Evolutionary conservation across 1,139 yeast genomes (phyloP), one percentile per base, ranked within the genome.

Genomic region (Barnettozyma hawaiiensis): DNA sequence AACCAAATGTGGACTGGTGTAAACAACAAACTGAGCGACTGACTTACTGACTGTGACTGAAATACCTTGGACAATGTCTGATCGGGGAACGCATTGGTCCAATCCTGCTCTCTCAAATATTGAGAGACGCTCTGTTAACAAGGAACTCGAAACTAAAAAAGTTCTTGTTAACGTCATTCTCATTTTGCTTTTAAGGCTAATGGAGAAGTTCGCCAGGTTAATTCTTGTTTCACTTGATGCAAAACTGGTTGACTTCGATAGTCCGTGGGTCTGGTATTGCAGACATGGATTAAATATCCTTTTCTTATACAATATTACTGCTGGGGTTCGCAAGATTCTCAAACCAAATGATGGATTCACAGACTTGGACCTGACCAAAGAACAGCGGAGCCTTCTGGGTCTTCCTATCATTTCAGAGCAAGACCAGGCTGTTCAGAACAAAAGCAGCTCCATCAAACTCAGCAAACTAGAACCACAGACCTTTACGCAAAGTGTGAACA

Each of bases 321-420:
- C 54, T 20, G 69, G 74, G 1, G 35, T 63, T 5, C 60, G 62
- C 48, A 60, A 59, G 34, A 55, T 71, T n/a, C 41, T 66, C 11
- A 62, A 58, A 39, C 64, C 69, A 4, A 57, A 53, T 31, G 68
- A 66, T 40, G 61, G 60, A 26, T 59, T 65, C 31, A 64, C 62
- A n/a, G 74, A 71, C 49, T 47, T 71, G 35, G 61, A 69, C 12
- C 45, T 73, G 36, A 66, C 68, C 5, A 62, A 65, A 3, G 59
- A 63, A 12, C 78, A 73, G 51, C 62, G 69, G 42, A 54, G 60
- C 37, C 59, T 73, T 16, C 53, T 73, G 39, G 77, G 77, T 0
- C 54, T 73, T 18, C 65, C 66, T 7, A 57, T 61, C 5, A 20
- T 27, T 15, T 35, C 40, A 22, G 31, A 27, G 5, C 31, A 11